Evolutionary conservation across 164 flowering plant genomes (phyloP).

Genomic region (Brasenia schreberi): DNA sequence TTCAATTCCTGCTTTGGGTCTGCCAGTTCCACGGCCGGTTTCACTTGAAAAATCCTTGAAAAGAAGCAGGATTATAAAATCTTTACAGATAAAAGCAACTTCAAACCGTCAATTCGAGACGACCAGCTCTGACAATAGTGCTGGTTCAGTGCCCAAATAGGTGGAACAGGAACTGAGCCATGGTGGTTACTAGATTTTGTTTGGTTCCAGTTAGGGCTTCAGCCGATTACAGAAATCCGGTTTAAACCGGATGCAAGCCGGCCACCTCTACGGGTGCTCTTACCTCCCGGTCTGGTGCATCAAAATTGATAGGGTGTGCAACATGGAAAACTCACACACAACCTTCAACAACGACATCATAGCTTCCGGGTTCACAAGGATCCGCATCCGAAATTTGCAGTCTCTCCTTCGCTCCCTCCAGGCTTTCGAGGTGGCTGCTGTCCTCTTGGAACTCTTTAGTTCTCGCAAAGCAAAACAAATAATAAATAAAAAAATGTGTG

Average conservation of each 20-base stretch:
- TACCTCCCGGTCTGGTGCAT: background rate
- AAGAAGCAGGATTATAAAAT: too few relatives aligned
- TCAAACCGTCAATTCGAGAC: too few relatives aligned
- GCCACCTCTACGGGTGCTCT: background rate
- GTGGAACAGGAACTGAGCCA: too few relatives aligned
- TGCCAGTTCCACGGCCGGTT: too few relatives aligned
- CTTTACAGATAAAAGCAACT: too few relatives aligned
- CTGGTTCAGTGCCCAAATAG: too few relatives aligned
- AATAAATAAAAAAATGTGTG: too few relatives aligned
- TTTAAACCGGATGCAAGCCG: too few relatives aligned
- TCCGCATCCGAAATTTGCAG: slow-evolving; percentile 19
- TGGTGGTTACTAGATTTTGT: background rate
- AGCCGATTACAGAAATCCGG: too few relatives aligned
- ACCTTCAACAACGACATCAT: slow-evolving; percentile 9
- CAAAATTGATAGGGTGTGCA: slow-evolving; percentile 13
- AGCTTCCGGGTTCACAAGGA: slow-evolving; percentile 12
- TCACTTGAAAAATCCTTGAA: too few relatives aligned
- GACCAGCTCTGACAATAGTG: too few relatives aligned
- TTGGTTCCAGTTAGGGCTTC: background rate
- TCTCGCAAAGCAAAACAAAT: background rate
- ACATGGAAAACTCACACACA: slow-evolving; percentile 16
- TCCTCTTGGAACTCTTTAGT: slow-evolving; percentile 12
- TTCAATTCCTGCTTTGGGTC: too few relatives aligned
- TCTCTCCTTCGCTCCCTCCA: slow-evolving; percentile 15
- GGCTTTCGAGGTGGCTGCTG: slow-evolving; percentile 9